Base-by-base conservation (phyloP, 495 filamentous ascomycete genomes). In the Entonaema liquescens region DNA sequence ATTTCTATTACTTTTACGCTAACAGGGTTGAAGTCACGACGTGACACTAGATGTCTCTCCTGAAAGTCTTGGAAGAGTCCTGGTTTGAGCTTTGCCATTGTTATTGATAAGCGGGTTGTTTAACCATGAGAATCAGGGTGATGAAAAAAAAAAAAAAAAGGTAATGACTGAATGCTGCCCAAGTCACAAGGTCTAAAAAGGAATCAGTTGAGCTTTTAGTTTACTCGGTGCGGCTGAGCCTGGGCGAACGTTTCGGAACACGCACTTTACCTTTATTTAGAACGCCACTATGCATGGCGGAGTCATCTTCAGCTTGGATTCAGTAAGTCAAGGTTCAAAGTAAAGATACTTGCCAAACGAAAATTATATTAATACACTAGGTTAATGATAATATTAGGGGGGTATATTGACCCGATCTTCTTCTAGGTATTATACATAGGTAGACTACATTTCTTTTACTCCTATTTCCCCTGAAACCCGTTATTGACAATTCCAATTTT, bases 401-500 rank as follows among this genome's bases (percentile, higher is more conserved):
- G 42, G 42, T 9, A 3, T 21, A 2, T 47, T 47, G 12, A 47
- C n/a, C 5, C 1, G 17, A 40, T 17, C n/a, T n/a, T n/a, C n/a
- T n/a, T n/a, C n/a, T n/a, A n/a, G n/a, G n/a, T n/a, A n/a, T n/a
- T n/a, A n/a, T n/a, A n/a, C n/a, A n/a, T n/a, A n/a, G n/a, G n/a
- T n/a, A n/a, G n/a, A n/a, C n/a, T n/a, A n/a, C n/a, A n/a, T n/a
- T n/a, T 17, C 38, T n/a, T 6, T 17, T 17, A 40, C 15, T 13
- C 38, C 15, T n/a, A 1, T 40, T 1, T 17, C n/a, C 38, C 35
- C 38, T 13, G 3, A 15, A 19, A 50, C 12, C 23, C 11, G 0
- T 62, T 40, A 68, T 3, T 49, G 17, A 33, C 66, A 69, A 0
- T 42, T 33, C 66, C 66, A 69, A 36, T 54, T 69, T 25, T 40